phyloP scores from a whole-genome alignment of 805 yeast genomes.

The Torulaspora franciscae region DNA sequence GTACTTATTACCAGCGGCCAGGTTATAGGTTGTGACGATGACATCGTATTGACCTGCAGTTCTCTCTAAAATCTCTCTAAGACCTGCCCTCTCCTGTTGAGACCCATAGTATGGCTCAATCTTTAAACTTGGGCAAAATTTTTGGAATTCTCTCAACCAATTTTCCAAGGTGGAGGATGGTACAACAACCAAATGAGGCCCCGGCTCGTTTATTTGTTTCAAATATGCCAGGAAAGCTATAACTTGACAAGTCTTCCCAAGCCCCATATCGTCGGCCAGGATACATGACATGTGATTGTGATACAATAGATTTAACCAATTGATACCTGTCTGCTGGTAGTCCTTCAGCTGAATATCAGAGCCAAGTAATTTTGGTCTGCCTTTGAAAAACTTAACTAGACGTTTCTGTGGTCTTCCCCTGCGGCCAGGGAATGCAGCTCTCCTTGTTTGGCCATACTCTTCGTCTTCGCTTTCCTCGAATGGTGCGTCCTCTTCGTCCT shows the following conservation, averaged over 20 bases:
- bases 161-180: constrained; percentile 96
- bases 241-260: constrained; percentile 96
- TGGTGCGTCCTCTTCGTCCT: constrained; percentile 28
- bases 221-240: constrained; percentile 85
- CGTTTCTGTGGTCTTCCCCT: constrained; percentile 14
- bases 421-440: constrained; percentile 14
- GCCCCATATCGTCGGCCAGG: constrained; percentile 97
- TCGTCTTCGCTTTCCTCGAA: constrained; percentile 30
- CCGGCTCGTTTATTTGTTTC: constrained; percentile 53
- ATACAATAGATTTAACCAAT: constrained; percentile 84
- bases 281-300: constrained; percentile 80
- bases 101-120: constrained; percentile 95
- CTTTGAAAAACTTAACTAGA: constrained; percentile 48
- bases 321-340: constrained; percentile 95
- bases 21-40: constrained; percentile 85
- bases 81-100: constrained; percentile 75
- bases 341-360: constrained; percentile 65
- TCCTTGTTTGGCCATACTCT: constrained; percentile 28
- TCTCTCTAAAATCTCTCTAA: constrained; percentile 61
- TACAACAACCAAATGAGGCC: constrained; percentile 91
- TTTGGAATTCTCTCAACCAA: constrained; percentile 91
- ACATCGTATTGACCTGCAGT: constrained; percentile 66
- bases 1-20: constrained; percentile 80
- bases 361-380: constrained; percentile 66
- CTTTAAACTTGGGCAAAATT: constrained; percentile 74